Evolutionary conservation across 768 basidiomycete species (phyloP), one percentile per base, ranked within the genome.

Genomic region (Kwoniella sp.): DNA sequence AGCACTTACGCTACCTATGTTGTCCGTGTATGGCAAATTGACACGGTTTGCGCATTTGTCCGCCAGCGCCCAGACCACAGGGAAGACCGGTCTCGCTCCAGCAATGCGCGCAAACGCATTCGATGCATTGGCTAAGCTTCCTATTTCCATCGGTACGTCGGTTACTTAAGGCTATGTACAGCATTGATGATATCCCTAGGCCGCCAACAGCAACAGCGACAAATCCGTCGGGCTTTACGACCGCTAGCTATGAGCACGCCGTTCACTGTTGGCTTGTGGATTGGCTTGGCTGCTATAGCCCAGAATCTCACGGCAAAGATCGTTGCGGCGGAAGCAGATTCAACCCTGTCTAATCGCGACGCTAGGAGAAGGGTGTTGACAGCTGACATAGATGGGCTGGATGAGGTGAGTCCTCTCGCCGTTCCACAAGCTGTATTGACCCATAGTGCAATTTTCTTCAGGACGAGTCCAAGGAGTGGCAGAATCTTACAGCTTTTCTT

Each of bases 401-500:
- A 61, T 28, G 67, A 67, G 49, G 67, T 69, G 25, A 39, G 62
- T 51, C 7, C 8, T 31, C 17, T 17, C 5, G 20, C 29, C 28
- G 31, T n/a, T 19, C 25, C 26, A 12, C 15, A 2, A 8, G 10
- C 32, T 11, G 38, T 3, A n/a, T 3, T 19, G 32, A 32, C 22
- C 34, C 25, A 27, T 22, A 7, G 11, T 20, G 25, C 34, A 9
- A 44, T 17, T 5, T 28, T 15, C 17, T 27, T 14, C 46, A 89
- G 87, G 87, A 88, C 17, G 79, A 82, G 59, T 80, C 83, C 34
- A 80, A 79, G 31, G 86, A 89, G 60, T 95, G 90, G 89, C 84
- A 87, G 63, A 89, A 91, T 66, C 76, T 89, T 11, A 84, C 86
- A 0, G 75, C 89, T 20, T 88, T 86, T 73, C 76, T 92, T 32